These are phyloP conservation scores for Camelina sativa DNA, from an alignment of 345 rosid species.

Conservation along the genomic window DNA sequence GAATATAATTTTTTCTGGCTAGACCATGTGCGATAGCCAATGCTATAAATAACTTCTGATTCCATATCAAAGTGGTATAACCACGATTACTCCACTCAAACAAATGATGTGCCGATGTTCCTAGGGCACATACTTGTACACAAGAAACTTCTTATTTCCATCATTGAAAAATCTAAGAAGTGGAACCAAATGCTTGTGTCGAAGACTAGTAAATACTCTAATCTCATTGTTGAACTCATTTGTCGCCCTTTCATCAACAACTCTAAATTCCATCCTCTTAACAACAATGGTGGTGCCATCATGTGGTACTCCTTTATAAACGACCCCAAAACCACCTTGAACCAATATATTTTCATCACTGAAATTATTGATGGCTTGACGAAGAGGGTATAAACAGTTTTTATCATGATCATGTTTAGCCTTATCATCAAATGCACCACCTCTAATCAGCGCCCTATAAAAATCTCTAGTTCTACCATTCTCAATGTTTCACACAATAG, in stretches of 20 bases:
- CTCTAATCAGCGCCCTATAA: too few relatives aligned
- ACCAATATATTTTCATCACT: too few relatives aligned
- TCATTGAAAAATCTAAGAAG: neutral
- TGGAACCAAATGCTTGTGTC: neutral
- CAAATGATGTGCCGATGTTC: neutral
- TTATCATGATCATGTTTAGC: too few relatives aligned
- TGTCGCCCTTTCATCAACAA: neutral
- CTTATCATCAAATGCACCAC: too few relatives aligned
- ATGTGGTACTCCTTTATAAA: neutral
- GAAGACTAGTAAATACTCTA: neutral
- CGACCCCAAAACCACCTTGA: neutral
- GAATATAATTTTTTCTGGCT: too few relatives aligned
- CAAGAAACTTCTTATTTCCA: neutral
- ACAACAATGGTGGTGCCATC: neutral
- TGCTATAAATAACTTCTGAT: too few relatives aligned
- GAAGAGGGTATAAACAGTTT: too few relatives aligned
- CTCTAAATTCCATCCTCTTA: neutral
- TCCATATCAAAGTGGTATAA: too few relatives aligned
- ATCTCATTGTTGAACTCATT: neutral
- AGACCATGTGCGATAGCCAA: too few relatives aligned
- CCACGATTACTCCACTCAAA: neutral
- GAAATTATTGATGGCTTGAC: too few relatives aligned
- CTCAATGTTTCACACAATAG: too few relatives aligned
- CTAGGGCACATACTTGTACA: neutral
- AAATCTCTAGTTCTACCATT: too few relatives aligned